phyloP scores from a whole-genome alignment of 768 basidiomycete genomes.

The Albatrellus ellisii region DNA sequence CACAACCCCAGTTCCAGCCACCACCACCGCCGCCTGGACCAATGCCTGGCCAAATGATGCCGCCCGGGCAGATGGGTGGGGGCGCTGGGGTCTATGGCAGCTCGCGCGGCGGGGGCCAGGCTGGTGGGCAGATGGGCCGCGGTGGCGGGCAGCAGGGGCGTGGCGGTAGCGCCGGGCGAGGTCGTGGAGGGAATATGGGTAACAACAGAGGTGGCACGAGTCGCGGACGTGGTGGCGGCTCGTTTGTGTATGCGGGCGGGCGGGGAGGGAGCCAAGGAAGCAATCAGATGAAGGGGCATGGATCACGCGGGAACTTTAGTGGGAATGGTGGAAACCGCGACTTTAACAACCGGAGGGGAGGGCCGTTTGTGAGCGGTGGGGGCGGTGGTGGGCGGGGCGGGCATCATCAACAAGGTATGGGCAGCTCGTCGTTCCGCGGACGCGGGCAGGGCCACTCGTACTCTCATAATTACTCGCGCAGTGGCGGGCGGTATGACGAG shows the following conservation, averaged over 20 bases:
- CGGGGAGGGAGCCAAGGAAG: slow-evolving; percentile 33
- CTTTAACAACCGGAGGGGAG: slow-evolving; percentile 52
- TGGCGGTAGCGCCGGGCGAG: slow-evolving; percentile 24
- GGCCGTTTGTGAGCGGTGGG: slow-evolving; percentile 44
- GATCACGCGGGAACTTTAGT: slow-evolving; percentile 51
- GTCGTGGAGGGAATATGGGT: slow-evolving; percentile 40
- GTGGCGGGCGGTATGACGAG: slow-evolving; percentile 29
- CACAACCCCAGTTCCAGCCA: slow-evolving; percentile 55
- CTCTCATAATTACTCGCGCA: slow-evolving; percentile 19
- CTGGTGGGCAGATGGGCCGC: slow-evolving; percentile 24
- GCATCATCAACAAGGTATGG: slow-evolving; percentile 17
- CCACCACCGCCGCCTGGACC: slow-evolving; percentile 31
- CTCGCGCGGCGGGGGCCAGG: slow-evolving; percentile 27
- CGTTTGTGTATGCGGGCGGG: slow-evolving; percentile 23
- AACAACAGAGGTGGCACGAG: slow-evolving; percentile 25
- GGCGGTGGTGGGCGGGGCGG: slow-evolving; percentile 24
- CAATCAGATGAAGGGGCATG: slow-evolving; percentile 40
- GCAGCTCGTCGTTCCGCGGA: slow-evolving; percentile 31
- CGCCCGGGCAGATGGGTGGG: slow-evolving; percentile 19
- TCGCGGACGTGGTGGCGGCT: slow-evolving; percentile 25
- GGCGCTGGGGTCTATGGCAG: slow-evolving; percentile 18
- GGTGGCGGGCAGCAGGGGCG: slow-evolving; percentile 31
- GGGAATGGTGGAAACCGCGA: slow-evolving; percentile 42
- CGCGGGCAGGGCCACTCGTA: slow-evolving; percentile 44
- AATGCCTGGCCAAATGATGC: slow-evolving; percentile 24